Evolutionary conservation across 2,329 filamentous ascomycete genomes (phyloP).

Genomic region (Atkinsonella hypoxylon): DNA sequence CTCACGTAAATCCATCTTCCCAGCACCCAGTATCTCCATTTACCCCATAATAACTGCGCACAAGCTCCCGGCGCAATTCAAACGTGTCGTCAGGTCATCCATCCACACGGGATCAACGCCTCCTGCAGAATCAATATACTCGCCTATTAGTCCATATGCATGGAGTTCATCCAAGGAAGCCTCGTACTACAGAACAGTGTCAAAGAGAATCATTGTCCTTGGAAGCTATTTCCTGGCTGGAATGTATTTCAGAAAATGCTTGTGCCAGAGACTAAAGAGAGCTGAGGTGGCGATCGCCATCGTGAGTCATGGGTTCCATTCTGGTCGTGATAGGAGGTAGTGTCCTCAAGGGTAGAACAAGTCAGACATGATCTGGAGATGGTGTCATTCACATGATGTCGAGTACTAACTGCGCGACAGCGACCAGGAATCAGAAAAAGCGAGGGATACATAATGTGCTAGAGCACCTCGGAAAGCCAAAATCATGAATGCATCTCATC

Average conservation of each 20-base stretch:
- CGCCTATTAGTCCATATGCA: slow-evolving; percentile 26
- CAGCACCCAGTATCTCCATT: slow-evolving; percentile 24
- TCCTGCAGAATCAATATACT: slow-evolving; percentile 28
- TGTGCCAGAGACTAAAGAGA: slow-evolving; percentile 22
- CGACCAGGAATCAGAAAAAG: background rate
- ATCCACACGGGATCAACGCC: slow-evolving; percentile 20
- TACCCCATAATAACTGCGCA: slow-evolving; percentile 24
- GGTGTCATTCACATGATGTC: background rate
- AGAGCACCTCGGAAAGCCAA: slow-evolving; percentile 25
- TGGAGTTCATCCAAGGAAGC: slow-evolving; percentile 21
- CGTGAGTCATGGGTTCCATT: slow-evolving; percentile 23
- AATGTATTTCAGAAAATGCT: slow-evolving; percentile 13
- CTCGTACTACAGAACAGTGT: slow-evolving; percentile 19
- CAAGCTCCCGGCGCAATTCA: slow-evolving; percentile 15
- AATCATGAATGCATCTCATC: slow-evolving; percentile 26
- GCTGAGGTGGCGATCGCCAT: slow-evolving; percentile 14
- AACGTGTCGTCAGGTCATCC: slow-evolving; percentile 15
- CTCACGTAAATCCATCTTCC: slow-evolving; percentile 11
- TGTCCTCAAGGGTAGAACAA: slow-evolving; percentile 24
- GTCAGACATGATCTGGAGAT: slow-evolving; percentile 24
- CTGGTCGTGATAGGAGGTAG: slow-evolving; percentile 24
- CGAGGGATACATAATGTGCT: slow-evolving; percentile 15
- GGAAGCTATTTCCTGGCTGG: slow-evolving; percentile 17
- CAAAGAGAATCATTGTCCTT: slow-evolving; percentile 20
- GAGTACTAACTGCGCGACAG: too few relatives aligned